Evolutionary conservation across 345 rosid species (phyloP).

Genomic region (Brassica napus): Da-Ae NC_063446.1:459501-460000

Average conservation of each 20-base stretch:
- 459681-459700: slow-evolving; percentile 49
- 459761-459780: slow-evolving; percentile 10
- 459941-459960: slow-evolving; percentile 13
- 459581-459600: slow-evolving; percentile 68
- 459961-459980: slow-evolving; percentile 24
- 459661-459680: slow-evolving; percentile 47
- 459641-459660: slow-evolving; percentile 41
- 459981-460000: slow-evolving; percentile 5
- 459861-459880: slow-evolving; percentile 22
- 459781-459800: slow-evolving; percentile 21
- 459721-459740: slow-evolving; percentile 45
- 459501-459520: slow-evolving; percentile 67
- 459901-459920: neutral
- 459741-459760: slow-evolving; percentile 54
- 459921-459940: neutral
- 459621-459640: slow-evolving; percentile 40
- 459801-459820: slow-evolving; percentile 5
- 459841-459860: slow-evolving; percentile 41
- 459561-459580: slow-evolving; percentile 61
- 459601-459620: slow-evolving; percentile 49
- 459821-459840: slow-evolving; percentile 15
- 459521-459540: slow-evolving; percentile 58
- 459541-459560: slow-evolving; percentile 77
- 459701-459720: slow-evolving; percentile 54
- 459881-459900: neutral